Evolutionary conservation across 345 rosid genomes (phyloP).

Genomic region (Carallia brachiata): DNA sequence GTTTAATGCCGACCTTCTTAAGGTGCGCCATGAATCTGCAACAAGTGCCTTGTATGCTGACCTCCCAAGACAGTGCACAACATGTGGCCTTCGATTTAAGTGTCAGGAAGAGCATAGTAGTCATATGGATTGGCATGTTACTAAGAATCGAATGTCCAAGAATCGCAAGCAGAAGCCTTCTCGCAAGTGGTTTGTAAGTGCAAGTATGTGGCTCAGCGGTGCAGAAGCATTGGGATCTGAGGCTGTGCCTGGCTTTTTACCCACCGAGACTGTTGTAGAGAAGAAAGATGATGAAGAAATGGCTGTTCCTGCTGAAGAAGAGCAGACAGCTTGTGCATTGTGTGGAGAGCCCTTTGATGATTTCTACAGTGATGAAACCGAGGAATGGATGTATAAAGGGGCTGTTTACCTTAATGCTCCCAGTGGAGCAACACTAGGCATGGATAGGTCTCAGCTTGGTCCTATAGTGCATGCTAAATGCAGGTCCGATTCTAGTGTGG

Average conservation of each 20-base stretch:
- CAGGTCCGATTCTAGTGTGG: constrained; percentile 77
- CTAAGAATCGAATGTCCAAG: constrained; percentile 92
- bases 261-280: constrained; percentile 60
- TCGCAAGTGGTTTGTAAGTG: constrained; percentile 97
- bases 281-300: constrained; percentile 87
- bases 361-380: constrained; percentile 93
- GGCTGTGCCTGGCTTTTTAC: constrained; percentile 89
- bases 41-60: constrained; percentile 70
- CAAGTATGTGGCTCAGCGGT: constrained; percentile 97
- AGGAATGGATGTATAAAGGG: constrained; percentile 99
- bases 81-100: constrained; percentile 94
- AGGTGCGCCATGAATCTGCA: constrained; percentile 81
- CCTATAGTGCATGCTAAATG: constrained; percentile 99
- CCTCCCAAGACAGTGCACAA: constrained; percentile 95
- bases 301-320: constrained; percentile 99
- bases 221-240: constrained; percentile 96
- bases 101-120: constrained; percentile 92
- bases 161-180: constrained; percentile 93
- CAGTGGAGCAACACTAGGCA: constrained; percentile 47
- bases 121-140: constrained; percentile 99
- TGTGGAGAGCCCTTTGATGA: constrained; percentile 98
- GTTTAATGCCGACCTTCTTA: constrained; percentile 76
- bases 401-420: constrained; percentile 92
- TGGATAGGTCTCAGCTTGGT: constrained; percentile 84
- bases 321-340: constrained; percentile 81